These are phyloP conservation scores for Hymenoscyphus fraxineus DNA, from an alignment of 2,329 filamentous ascomycete genomes.

Conservation along the genomic window DNA sequence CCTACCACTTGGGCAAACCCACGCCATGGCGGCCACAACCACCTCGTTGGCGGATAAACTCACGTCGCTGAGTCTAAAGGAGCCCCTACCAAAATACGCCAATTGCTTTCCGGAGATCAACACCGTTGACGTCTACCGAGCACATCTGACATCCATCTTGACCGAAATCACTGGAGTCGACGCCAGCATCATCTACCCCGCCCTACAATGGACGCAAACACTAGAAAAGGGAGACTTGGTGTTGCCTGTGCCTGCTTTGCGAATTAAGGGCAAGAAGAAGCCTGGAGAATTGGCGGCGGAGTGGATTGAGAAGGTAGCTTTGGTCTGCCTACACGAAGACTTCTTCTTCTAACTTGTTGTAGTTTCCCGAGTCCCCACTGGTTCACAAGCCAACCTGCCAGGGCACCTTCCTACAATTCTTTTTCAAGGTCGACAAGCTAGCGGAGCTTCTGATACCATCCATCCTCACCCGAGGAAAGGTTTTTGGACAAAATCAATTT, in stretches of 20 bases:
- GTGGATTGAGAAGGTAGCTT: conserved; percentile 55
- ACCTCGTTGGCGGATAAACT: conserved; percentile 29
- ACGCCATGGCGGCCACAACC: conserved; percentile 27
- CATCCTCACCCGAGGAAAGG: conserved; percentile 57
- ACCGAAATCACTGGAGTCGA: conserved; percentile 68
- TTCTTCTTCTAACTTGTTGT: conserved; percentile 15
- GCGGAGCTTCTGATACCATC: conserved; percentile 63
- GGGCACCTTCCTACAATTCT: conserved; percentile 73
- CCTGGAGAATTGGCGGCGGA: conserved; percentile 58
- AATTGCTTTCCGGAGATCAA: conserved; percentile 65
- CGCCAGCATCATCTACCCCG: conserved; percentile 65
- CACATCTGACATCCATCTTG: conserved; percentile 68
- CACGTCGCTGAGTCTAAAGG: conserved; percentile 26
- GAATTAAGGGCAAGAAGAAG: conserved; percentile 70
- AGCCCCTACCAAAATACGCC: conserved; percentile 41
- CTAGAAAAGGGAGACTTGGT: conserved; percentile 81
- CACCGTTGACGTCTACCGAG: conserved; percentile 75
- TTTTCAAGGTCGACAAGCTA: conserved; percentile 68
- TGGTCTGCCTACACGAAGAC: neutral
- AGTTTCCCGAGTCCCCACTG: conserved; percentile 71
- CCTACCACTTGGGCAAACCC: conserved; percentile 15
- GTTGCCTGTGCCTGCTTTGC: conserved; percentile 73
- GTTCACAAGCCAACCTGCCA: conserved; percentile 65
- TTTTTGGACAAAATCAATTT: conserved; percentile 62
- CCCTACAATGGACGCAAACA: conserved; percentile 72